Conservation (phyloP, 2,329 filamentous ascomycete species). For the Fusarium anguioides region DNA sequence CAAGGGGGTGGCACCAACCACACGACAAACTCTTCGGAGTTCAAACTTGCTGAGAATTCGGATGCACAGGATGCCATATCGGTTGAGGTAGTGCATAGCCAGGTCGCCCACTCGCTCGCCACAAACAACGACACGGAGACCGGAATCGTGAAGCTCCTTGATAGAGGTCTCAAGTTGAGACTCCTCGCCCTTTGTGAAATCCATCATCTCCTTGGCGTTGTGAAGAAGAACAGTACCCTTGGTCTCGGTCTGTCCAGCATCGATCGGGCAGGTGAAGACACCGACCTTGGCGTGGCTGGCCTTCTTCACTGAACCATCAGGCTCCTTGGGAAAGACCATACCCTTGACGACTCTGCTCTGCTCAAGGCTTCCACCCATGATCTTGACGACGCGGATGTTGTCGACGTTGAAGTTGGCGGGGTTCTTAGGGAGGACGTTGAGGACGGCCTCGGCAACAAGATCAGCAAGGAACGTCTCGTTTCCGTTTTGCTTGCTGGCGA, state of each 20-base stretch:
- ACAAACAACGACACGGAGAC: constrained; percentile 89
- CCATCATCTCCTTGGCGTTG: constrained; percentile 98
- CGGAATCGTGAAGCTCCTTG: constrained; percentile 96
- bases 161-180: constrained; percentile 87
- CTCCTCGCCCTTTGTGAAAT: constrained; percentile 98
- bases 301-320: constrained; percentile 93
- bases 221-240: constrained; percentile 97
- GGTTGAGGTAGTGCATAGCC: constrained; percentile 97
- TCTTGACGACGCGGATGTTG: constrained; percentile 99
- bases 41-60: constrained; percentile 99
- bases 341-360: constrained; percentile 96
- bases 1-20: constrained; percentile 95
- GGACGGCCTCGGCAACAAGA: constrained; percentile 85
- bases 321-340: constrained; percentile 98
- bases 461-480: constrained; percentile 88
- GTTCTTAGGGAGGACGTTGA: constrained; percentile 95
- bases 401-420: constrained; percentile 97
- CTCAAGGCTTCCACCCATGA: constrained; percentile 96
- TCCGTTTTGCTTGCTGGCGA: constrained; percentile 96
- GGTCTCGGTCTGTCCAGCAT: constrained; percentile 96
- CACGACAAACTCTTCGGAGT: constrained; percentile 91
- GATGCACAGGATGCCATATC: constrained; percentile 94
- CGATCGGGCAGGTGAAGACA: constrained; percentile 95
- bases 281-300: constrained; percentile 93
- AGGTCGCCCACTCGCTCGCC: constrained; percentile 95